phyloP scores from a whole-genome alignment of 129 eudicot species.

The Chrysanthemum lavandulifolium region DNA sequence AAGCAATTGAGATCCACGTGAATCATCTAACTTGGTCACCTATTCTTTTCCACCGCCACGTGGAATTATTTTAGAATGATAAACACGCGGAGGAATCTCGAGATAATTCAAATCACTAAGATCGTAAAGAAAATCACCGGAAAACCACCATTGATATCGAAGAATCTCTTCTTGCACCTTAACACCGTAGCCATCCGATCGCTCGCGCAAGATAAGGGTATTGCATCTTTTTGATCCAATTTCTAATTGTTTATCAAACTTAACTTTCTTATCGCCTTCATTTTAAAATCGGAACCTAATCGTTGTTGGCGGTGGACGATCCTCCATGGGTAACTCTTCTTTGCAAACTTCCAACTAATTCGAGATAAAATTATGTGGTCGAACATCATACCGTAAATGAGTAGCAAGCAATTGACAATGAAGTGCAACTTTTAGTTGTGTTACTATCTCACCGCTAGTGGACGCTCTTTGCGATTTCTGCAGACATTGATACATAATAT shows the following conservation, averaged over 20 bases:
- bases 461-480: no score
- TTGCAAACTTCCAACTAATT: conserved; percentile 30
- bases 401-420: conserved; percentile 60
- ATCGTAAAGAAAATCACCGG: no score
- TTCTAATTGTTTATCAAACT: no score
- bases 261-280: no score
- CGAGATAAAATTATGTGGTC: conserved; percentile 42
- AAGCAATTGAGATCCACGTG: conserved; percentile 65
- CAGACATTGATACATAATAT: no score
- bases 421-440: conserved; percentile 24
- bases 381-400: conserved; percentile 46
- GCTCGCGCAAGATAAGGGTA: no score
- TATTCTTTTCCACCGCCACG: conserved; percentile 57
- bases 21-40: conserved; percentile 93
- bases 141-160: not conserved
- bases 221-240: no score
- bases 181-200: no score
- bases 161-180: conserved; percentile 47
- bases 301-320: no score
- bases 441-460: no score
- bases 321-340: no score
- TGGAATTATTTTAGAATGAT: conserved; percentile 71
- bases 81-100: conserved; percentile 73
- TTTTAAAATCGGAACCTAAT: no score
- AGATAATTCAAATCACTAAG: conserved; percentile 52